Evolutionary conservation across 495 filamentous ascomycete species (phyloP), one percentile per base, ranked within the genome.

Genomic region (Aspergillus nanangensis): DNA sequence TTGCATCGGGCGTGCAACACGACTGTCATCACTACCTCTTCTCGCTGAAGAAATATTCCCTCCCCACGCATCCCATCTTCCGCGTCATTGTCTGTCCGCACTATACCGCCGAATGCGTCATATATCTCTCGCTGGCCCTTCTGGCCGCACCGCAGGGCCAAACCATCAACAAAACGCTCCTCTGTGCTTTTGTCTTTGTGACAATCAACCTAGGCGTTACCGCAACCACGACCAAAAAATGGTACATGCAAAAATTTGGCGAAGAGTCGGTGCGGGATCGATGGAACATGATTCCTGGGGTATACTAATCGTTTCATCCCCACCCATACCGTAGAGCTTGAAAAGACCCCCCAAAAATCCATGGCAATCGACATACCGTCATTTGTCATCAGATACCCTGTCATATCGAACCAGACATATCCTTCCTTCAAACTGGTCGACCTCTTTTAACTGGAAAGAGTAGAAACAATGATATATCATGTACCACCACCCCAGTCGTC

Each of bases 241-340:
- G 90, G 92, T 97, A 96, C 70, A 68, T 65, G 37, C 61, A 75
- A 25, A 87, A 83, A 52, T 97, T 98, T 60, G 90, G 90, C 31
- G 66, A 62, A 44, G 76, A 83, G 38, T 75, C 71, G 21, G 75
- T 95, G 11, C 71, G 66, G 44, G 70, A 71, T 34, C 83, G 80
- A 62, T 90, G 83, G 85, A 84, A 77, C 41, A 94, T 97, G 83
- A 78, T 97, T 51, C 91, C 91, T 11, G 78, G 75, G 37, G 33
- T 95, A 27, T 95, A 81, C 60, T 90, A 56, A 60, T 40, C 3
- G 24, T n/a, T 17, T 31, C 44, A 39, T n/a, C n/a, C n/a, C n/a
- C n/a, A n/a, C n/a, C n/a, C n/a, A n/a, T n/a, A n/a, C n/a, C n/a
- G n/a, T n/a, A n/a, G n/a, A n/a, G n/a, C n/a, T n/a, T n/a, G n/a